Conservation (phyloP, 495 filamentous ascomycete species). For the Penicillium maclennaniae region DNA sequence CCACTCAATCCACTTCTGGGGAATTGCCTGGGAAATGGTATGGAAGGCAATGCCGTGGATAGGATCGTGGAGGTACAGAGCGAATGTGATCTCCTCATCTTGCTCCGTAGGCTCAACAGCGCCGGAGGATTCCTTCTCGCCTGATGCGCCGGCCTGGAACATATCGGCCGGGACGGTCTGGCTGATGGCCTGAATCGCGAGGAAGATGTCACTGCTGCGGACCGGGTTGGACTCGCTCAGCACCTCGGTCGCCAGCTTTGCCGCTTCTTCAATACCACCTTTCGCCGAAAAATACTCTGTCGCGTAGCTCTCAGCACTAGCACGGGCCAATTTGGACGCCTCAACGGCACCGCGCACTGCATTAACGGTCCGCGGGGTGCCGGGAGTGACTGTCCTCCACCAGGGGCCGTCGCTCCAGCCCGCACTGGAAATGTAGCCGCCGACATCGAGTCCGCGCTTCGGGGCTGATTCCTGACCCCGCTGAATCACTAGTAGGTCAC, state of each 20-base stretch:
- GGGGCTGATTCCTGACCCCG: conserved; percentile 79
- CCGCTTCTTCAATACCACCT: conserved; percentile 77
- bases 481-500: conserved; percentile 94
- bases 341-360: conserved; percentile 75
- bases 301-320: conserved; percentile 82
- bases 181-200: conserved; percentile 82
- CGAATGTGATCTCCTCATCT: conserved; percentile 69
- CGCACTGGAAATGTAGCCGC: conserved; percentile 51
- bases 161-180: conserved; percentile 59
- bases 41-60: conserved; percentile 86
- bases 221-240: conserved; percentile 82
- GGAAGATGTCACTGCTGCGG: conserved; percentile 89
- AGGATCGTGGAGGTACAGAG: conserved; percentile 89
- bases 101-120: conserved; percentile 48
- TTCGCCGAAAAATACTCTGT: conserved; percentile 71
- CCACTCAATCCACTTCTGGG: conserved; percentile 85
- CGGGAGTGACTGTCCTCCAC: conserved; percentile 72
- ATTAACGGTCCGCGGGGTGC: conserved; percentile 68
- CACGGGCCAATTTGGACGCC: conserved; percentile 83
- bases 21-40: conserved; percentile 79
- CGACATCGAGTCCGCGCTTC: conserved; percentile 56
- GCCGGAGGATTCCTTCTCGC: conserved; percentile 51
- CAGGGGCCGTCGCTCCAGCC: conserved; percentile 90
- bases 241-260: conserved; percentile 67
- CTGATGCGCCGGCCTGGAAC: conserved; percentile 56